Evolutionary conservation across 2,329 filamentous ascomycete species (phyloP), one percentile per base, ranked within the genome.

Genomic region (Myriosclerotinia curreyana): DNA sequence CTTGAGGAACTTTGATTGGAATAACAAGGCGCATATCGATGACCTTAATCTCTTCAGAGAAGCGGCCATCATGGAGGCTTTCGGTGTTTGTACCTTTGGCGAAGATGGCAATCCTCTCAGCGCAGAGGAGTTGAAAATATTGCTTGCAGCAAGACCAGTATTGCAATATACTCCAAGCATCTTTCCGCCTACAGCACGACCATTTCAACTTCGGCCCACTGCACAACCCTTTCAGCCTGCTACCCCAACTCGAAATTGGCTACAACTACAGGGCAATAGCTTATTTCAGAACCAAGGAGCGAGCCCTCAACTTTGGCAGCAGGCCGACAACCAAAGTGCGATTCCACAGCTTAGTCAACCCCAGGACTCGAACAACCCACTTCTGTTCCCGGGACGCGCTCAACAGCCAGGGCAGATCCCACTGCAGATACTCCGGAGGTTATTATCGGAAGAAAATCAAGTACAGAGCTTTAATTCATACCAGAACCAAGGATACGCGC

Each of bases 41-140:
- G 5, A 34, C 36, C 25, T 55, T 1, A 62, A 62, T 44, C 28
- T 34, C n/a, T 62, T 62, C 12, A 8, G 60, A 1, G 20, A 31
- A 8, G 50, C 50, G 15, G 51, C 51, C 31, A 55, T 55, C 31
- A 25, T 17, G 7, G 51, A 62, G 50, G 31, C 50, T 14, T 62
- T 31, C 8, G 48, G 59, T 15, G 28, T 34, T 8, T 2, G n/a
- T 25, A n/a, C 49, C 38, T 61, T 54, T 61, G 17, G 11, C 2
- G 28, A 5, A 58, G 28, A 20, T 5, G 28, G 28, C 7, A 3
- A 36, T 11, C n/a, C 54, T 58, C 28, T 20, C 28, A 22, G 0
- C 1, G 14, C 14, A 36, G 42, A 36, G 17, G 42, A 58, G 4
- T 8, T 28, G 12, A 12, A 25, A 20, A 6, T 14, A n/a, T 48